phyloP scores from a whole-genome alignment of 1,284 basidiomycete species.

The Nidula niveotomentosa region DNA sequence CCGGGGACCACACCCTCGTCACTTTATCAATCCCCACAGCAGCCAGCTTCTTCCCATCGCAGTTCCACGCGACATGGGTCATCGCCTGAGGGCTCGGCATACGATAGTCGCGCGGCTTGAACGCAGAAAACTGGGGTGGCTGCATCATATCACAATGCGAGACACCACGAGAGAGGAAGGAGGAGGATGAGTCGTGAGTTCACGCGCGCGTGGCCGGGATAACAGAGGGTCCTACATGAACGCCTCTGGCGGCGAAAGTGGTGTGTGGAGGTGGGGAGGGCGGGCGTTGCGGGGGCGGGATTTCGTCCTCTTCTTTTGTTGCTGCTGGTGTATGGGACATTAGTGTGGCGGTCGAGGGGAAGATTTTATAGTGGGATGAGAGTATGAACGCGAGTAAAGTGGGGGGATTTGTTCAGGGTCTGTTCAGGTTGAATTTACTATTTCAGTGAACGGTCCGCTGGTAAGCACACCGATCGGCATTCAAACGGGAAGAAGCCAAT shows the following conservation, averaged over 20 bases:
- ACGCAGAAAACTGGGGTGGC: constrained; percentile 75
- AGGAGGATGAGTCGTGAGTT: constrained; percentile 6
- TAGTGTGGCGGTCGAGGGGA: background rate
- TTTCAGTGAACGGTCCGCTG: background rate
- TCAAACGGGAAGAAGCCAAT: background rate
- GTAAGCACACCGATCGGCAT: background rate
- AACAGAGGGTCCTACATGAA: constrained; percentile 58
- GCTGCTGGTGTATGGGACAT: constrained; percentile 22
- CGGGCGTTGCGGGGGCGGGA: constrained; percentile 62
- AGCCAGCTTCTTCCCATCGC: constrained; percentile 75
- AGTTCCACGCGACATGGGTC: constrained; percentile 78
- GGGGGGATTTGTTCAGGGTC: background rate
- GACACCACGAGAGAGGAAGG: background rate
- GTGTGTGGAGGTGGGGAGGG: constrained; percentile 73
- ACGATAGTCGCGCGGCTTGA: constrained; percentile 74
- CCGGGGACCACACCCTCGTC: constrained; percentile 74
- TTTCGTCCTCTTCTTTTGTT: constrained; percentile 48
- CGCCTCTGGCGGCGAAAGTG: constrained; percentile 63
- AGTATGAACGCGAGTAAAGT: background rate
- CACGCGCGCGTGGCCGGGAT: background rate
- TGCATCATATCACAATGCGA: constrained; percentile 23
- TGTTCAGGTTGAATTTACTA: background rate
- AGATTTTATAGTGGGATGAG: background rate
- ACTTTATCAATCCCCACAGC: constrained; percentile 76
- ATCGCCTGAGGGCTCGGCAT: constrained; percentile 62